Percentiles rank a stretch among this genome's conserved stretches.
Evolutionary conservation across 352 stramenopile genomes (phyloP).

Genomic region (Globisporangium orthogonon): DNA sequence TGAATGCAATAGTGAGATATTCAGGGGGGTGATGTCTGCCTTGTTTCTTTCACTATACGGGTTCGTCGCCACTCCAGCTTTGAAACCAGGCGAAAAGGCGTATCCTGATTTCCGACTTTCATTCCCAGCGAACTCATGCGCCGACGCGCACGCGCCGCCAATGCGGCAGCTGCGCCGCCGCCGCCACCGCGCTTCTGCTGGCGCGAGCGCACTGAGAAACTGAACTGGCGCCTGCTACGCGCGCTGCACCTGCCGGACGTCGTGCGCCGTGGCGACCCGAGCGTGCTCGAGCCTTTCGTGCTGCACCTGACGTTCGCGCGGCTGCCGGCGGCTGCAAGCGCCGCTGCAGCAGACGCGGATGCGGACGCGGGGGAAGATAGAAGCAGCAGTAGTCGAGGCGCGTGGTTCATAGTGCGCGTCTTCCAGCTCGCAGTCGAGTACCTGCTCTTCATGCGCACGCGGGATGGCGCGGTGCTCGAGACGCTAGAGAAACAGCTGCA

Average conservation of each 20-base stretch:
- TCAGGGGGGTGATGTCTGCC: no score
- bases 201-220: slow-evolving; percentile 61
- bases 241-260: slow-evolving; percentile 43
- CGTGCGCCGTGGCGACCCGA: slow-evolving; percentile 43
- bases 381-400: slow-evolving; percentile 5
- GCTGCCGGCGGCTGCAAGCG: slow-evolving; percentile 22
- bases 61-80: no score
- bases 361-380: no score
- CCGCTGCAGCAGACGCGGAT: not conserved
- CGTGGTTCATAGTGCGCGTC: slow-evolving; percentile 64
- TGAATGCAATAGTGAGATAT: no score
- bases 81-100: no score
- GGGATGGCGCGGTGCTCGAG: slow-evolving; percentile 46
- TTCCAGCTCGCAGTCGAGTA: slow-evolving; percentile 76
- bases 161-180: no score
- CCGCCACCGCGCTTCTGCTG: slow-evolving; percentile 50
- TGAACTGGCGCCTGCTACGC: slow-evolving; percentile 66
- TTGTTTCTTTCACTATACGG: no score
- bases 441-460: slow-evolving; percentile 56
- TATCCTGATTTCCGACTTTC: no score
- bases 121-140: not conserved
- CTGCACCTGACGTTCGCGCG: slow-evolving; percentile 70
- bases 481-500: slow-evolving; percentile 41
- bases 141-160: not conserved
- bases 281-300: slow-evolving; percentile 56